phyloP scores from a whole-genome alignment of 352 stramenopile species.

The Thraustotheca clavata region DNA sequence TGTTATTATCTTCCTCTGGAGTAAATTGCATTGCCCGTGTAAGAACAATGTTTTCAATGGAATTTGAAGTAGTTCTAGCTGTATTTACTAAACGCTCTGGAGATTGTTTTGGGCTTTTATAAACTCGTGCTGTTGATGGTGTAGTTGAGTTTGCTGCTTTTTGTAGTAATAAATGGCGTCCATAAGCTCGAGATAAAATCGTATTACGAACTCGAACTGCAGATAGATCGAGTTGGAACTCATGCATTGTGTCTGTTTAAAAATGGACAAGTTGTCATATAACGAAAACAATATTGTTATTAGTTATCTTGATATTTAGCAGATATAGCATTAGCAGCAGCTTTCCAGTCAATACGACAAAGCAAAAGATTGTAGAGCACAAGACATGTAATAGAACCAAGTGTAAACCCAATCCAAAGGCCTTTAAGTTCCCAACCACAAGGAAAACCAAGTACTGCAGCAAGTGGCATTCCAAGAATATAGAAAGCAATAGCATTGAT shows the following conservation, averaged over 20 bases:
- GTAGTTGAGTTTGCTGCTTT: neutral
- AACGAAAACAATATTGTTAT: no score
- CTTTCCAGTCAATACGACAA: slow-evolving; percentile 30
- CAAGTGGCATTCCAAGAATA: slow-evolving; percentile 53
- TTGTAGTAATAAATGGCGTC: slow-evolving; percentile 4
- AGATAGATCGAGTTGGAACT: slow-evolving; percentile 4
- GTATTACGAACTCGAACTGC: neutral
- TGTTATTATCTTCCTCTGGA: neutral
- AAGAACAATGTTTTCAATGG: neutral
- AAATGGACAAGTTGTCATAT: no score
- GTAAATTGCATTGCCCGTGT: neutral
- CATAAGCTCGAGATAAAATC: slow-evolving; percentile 14
- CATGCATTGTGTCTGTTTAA: no score
- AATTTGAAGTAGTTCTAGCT: neutral
- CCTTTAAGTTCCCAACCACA: slow-evolving; percentile 41
- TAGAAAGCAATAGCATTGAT: slow-evolving; percentile 75
- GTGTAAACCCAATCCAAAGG: slow-evolving; percentile 70
- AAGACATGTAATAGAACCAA: slow-evolving; percentile 32
- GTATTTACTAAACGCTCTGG: neutral
- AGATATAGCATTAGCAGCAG: slow-evolving; percentile 23
- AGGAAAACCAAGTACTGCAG: slow-evolving; percentile 41
- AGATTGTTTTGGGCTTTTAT: neutral
- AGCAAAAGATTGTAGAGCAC: slow-evolving; percentile 24
- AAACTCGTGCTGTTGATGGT: neutral
- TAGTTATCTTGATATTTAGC: neutral